A percentile compares a stretch with the other conserved stretches of the same genome.
Evolutionary conservation across 2,329 filamentous ascomycete genomes (phyloP).

Genomic region (Penicillium sp.): DNA sequence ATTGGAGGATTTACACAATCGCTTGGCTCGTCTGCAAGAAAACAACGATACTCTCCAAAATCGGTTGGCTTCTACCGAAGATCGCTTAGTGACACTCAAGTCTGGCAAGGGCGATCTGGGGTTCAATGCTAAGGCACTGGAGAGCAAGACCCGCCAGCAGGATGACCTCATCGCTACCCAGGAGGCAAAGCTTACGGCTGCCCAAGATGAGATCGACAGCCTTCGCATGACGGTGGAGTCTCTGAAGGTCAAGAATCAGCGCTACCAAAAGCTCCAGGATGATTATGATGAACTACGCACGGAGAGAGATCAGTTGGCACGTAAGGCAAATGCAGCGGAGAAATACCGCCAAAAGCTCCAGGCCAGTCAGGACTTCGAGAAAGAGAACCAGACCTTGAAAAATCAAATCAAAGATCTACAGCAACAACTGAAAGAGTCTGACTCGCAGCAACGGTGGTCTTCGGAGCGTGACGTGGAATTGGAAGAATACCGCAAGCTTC

Average conservation of each 20-base stretch:
- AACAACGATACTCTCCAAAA: constrained; percentile 48
- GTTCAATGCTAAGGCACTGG: constrained; percentile 44
- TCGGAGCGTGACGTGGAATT: constrained; percentile 43
- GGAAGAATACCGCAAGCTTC: constrained; percentile 45
- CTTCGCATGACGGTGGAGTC: constrained; percentile 46
- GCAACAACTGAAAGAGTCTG: constrained; percentile 46
- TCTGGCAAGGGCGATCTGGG: constrained; percentile 49
- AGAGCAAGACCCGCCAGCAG: constrained; percentile 58
- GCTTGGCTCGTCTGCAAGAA: constrained; percentile 56
- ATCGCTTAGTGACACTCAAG: constrained; percentile 52
- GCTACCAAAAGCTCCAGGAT: constrained; percentile 48
- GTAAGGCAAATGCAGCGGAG: constrained; percentile 50
- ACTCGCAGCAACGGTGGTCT: constrained; percentile 41
- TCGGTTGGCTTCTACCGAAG: constrained; percentile 48
- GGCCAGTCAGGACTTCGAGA: constrained; percentile 49
- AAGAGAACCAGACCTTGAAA: constrained; percentile 48
- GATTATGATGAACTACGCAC: constrained; percentile 51
- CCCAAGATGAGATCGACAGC: constrained; percentile 45
- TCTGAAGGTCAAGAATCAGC: constrained; percentile 45
- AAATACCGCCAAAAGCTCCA: constrained; percentile 52
- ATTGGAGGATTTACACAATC: constrained; percentile 55
- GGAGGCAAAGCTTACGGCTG: constrained; percentile 62
- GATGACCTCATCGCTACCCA: constrained; percentile 69
- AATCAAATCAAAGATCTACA: constrained; percentile 48
- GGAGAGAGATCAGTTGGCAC: constrained; percentile 46